Conservation (phyloP, 371 early-diverging fungal genomes). For the Apophysomyces variabilis region DNA sequence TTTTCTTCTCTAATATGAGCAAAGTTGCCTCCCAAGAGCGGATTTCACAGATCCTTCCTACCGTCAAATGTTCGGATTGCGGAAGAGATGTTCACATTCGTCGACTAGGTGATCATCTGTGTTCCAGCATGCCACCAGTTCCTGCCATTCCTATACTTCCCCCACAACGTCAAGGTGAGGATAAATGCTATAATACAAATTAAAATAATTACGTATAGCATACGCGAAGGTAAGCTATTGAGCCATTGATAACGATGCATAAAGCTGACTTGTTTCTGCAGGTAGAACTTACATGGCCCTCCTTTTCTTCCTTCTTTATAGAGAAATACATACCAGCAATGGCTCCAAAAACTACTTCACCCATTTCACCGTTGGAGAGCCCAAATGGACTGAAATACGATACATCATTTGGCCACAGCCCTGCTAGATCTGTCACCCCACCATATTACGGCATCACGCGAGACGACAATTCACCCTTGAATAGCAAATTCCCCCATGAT, state of each 20-base stretch:
- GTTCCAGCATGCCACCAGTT: slow-evolving; percentile 21
- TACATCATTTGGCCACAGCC: neutral
- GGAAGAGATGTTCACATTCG: slow-evolving; percentile 26
- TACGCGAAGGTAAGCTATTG: neutral
- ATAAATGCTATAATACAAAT: neutral
- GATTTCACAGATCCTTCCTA: slow-evolving; percentile 27
- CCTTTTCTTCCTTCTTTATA: neutral
- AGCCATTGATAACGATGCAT: neutral
- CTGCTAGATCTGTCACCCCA: slow-evolving; percentile 5
- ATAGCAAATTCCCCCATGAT: neutral
- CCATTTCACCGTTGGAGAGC: slow-evolving; percentile 1
- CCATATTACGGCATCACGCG: slow-evolving; percentile 2
- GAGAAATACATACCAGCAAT: slow-evolving; percentile 2
- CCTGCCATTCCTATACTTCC: slow-evolving; percentile 19
- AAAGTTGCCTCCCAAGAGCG: slow-evolving; percentile 8
- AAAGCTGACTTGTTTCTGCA: neutral
- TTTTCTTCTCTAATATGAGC: neutral
- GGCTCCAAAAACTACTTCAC: slow-evolving; percentile 4
- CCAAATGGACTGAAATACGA: neutral
- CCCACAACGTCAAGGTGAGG: slow-evolving; percentile 29
- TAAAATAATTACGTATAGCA: neutral
- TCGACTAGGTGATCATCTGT: slow-evolving; percentile 24
- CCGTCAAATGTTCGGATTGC: slow-evolving; percentile 30
- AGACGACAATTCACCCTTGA: slow-evolving; percentile 6
- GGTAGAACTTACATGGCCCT: neutral